phyloP scores from a whole-genome alignment of 148 eudicot species.

The Fagopyrum esculentum region DNA sequence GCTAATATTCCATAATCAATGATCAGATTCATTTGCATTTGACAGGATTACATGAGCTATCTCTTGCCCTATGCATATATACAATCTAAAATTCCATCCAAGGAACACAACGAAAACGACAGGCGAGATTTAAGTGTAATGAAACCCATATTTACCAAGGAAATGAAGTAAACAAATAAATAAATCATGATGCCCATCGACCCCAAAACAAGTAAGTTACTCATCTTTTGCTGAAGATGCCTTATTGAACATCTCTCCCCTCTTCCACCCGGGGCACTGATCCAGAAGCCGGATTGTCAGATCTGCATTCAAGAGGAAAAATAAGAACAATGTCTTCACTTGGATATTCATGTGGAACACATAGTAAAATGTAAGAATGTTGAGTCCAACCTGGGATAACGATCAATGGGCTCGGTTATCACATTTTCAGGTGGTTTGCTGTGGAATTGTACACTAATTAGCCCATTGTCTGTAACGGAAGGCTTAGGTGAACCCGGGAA shows the following conservation, averaged over 20 bases:
- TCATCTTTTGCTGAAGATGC: neutral
- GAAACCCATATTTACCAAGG: slow-evolving; percentile 9
- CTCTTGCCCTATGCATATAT: neutral
- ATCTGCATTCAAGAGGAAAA: slow-evolving; percentile 4
- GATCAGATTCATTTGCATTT: neutral
- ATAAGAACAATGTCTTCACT: slow-evolving; percentile 2
- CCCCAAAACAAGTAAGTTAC: neutral
- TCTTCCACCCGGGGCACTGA: slow-evolving; percentile 1
- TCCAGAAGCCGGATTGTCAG: slow-evolving; percentile 3
- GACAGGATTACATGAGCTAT: neutral
- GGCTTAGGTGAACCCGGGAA: slow-evolving; percentile 14
- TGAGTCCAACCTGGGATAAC: slow-evolving; percentile 4
- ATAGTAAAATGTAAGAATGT: neutral
- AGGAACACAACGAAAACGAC: neutral
- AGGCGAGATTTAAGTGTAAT: neutral
- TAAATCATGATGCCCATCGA: neutral
- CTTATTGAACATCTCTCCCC: slow-evolving; percentile 11
- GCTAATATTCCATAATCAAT: neutral
- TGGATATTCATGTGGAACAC: neutral
- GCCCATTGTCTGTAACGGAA: slow-evolving; percentile 8
- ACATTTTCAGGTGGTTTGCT: slow-evolving; percentile 8
- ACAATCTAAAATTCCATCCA: neutral
- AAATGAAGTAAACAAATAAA: slow-evolving; percentile 4
- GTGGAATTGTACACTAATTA: slow-evolving; percentile 10
- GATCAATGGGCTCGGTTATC: neutral